Conservation (phyloP, 1,139 yeast species). For the Citeromyces hawaiiensis region DNA sequence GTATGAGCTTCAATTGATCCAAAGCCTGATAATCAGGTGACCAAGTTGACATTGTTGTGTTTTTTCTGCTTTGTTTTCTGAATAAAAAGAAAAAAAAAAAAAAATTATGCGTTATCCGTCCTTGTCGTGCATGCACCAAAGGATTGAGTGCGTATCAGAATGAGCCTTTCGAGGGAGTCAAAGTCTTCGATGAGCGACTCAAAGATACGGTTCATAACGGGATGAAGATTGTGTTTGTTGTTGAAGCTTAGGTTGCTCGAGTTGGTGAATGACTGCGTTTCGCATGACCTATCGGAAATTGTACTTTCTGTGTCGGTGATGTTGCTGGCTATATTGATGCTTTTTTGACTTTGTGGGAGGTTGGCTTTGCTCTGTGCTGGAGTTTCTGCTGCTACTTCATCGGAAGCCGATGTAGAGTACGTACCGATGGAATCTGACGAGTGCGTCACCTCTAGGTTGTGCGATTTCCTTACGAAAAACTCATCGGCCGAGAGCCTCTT, state of each 20-base stretch:
- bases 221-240: slow-evolving; percentile 17
- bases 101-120: neutral
- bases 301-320: slow-evolving; percentile 5
- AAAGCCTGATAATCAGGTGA: slow-evolving; percentile 48
- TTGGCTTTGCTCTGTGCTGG: slow-evolving; percentile 8
- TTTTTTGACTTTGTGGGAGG: slow-evolving; percentile 13
- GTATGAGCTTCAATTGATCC: slow-evolving; percentile 47
- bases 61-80: slow-evolving; percentile 1
- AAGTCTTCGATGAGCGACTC: slow-evolving; percentile 33
- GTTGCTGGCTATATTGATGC: slow-evolving; percentile 13
- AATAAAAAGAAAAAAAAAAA: too few relatives aligned
- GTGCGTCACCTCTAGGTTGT: too few relatives aligned
- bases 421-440: too few relatives aligned
- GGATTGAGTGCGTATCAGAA: slow-evolving; percentile 13
- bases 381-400: neutral
- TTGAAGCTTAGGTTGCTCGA: neutral
- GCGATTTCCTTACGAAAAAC: too few relatives aligned
- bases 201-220: slow-evolving; percentile 30
- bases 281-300: too few relatives aligned
- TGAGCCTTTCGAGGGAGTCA: slow-evolving; percentile 23
- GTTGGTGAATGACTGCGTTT: neutral
- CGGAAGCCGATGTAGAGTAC: too few relatives aligned
- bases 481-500: too few relatives aligned
- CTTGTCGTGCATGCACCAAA: neutral
- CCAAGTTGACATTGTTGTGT: slow-evolving; percentile 27